phyloP scores from a whole-genome alignment of 75 land plant genomes.

The Adiantum capillusveneris region DNA sequence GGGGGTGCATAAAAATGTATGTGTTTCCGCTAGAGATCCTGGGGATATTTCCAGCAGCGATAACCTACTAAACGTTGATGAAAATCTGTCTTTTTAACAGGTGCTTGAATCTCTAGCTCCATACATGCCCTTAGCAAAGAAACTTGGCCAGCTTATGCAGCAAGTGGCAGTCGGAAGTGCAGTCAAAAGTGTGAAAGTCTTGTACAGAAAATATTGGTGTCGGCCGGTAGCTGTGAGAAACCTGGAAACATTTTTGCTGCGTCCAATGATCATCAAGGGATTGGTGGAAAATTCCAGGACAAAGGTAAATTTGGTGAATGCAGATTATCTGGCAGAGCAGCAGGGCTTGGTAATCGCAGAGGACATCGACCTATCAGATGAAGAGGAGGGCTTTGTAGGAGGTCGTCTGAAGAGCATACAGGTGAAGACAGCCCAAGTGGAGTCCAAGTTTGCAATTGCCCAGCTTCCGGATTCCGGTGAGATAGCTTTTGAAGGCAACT shows the following conservation, averaged over 20 bases:
- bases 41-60: no score
- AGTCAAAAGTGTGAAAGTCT: constrained; percentile 61
- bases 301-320: constrained; percentile 80
- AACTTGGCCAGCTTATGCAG: constrained; percentile 76
- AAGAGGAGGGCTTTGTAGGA: no score
- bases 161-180: constrained; percentile 74
- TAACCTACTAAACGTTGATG: no score
- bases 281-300: constrained; percentile 69
- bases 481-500: constrained; percentile 44
- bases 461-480: constrained; percentile 45
- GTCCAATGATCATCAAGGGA: constrained; percentile 91
- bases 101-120: constrained; percentile 78
- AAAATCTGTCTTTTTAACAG: no score
- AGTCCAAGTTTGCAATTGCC: constrained; percentile 57
- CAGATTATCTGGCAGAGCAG: constrained; percentile 79
- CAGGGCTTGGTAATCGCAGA: no score
- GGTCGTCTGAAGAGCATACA: no score
- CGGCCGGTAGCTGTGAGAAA: no score
- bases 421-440: constrained; percentile 45
- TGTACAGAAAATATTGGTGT: constrained; percentile 53
- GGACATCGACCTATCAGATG: no score
- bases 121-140: constrained; percentile 71
- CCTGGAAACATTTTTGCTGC: constrained; percentile 76
- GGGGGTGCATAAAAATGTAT: constrained; percentile 88
- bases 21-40: no score